Percentiles rank a stretch among this genome's conserved stretches.
Conservation (phyloP, 208 protist species). For the Zelonia costaricensis region DNA sequence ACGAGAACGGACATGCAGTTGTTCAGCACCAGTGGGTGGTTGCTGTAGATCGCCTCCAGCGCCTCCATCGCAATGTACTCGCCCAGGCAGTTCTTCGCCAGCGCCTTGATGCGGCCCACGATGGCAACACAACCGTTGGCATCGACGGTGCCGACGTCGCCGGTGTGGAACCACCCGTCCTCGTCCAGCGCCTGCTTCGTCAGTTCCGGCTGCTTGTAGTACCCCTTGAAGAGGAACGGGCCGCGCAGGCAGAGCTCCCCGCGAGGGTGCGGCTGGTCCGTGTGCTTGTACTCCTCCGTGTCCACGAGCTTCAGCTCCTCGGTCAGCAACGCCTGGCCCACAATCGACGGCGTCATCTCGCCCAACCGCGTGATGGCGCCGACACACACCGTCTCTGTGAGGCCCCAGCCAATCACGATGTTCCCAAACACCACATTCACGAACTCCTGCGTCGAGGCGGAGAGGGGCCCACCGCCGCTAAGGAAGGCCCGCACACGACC, state of each 20-base stretch:
- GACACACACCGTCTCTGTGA: constrained; percentile 86
- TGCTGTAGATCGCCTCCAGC: constrained; percentile 75
- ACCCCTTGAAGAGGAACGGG: constrained; percentile 85
- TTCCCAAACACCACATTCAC: constrained; percentile 76
- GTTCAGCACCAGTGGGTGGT: constrained; percentile 52
- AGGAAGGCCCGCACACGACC: constrained; percentile 61
- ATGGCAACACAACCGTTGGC: constrained; percentile 63
- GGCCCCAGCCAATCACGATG: constrained; percentile 83
- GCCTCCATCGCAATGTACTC: constrained; percentile 93
- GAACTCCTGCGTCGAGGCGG: constrained; percentile 76
- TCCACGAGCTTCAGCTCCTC: constrained; percentile 91
- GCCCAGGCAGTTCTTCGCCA: constrained; percentile 91
- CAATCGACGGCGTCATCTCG: constrained; percentile 44
- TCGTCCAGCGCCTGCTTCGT: constrained; percentile 80
- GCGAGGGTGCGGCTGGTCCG: constrained; percentile 57
- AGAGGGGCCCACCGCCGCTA: constrained; percentile 78
- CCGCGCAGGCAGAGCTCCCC: constrained; percentile 87
- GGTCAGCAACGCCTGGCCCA: constrained; percentile 61
- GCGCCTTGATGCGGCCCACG: constrained; percentile 90
- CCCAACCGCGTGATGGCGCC: constrained; percentile 56
- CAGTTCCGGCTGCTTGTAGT: constrained; percentile 88
- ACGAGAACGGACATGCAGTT: constrained; percentile 81
- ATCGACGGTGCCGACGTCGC: constrained; percentile 74
- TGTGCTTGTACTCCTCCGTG: constrained; percentile 79
- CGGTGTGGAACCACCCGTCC: constrained; percentile 91